Evolutionary conservation across 2,329 filamentous ascomycete genomes (phyloP), one percentile per base, ranked within the genome.

Genomic region (Ophiocordyceps camponoti-floridani): DNA sequence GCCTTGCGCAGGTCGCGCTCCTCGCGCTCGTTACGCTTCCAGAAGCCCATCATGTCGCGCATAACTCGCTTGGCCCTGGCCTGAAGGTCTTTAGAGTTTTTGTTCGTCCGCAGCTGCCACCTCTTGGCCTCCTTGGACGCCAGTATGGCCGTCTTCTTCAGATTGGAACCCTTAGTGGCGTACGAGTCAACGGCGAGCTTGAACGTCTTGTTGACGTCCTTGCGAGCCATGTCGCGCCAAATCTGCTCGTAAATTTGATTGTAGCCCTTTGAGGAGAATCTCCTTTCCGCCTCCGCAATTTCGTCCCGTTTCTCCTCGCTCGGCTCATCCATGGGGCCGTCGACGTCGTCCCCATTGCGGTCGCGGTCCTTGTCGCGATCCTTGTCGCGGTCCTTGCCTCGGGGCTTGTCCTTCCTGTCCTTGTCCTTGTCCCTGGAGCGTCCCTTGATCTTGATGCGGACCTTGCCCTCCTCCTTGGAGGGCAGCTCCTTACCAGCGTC

Each of bases 31-130:
- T 98, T 98, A 46, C 89, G 82, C 66, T 96, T 96, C 91, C 91
- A 98, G 73, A 96, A 98, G 47, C 84, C 79, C 75, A 95, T 91
- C 91, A 98, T 98, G 65, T 98, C 91, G 59, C 91, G 79, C 91
- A 98, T 98, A 47, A 89, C 89, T 52, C 91, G 83, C 71, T 98
- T 98, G 47, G 91, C 91, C 42, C 91, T 79, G 40, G 91, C 91
- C 60, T 96, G 91, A 4, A 94, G 84, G 62, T 98, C 91, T 62
- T 98, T 98, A 61, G 84, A 91, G 58, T 88, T 93, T 72, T 98
- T 96, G 69, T 98, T 98, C 45, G 91, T 98, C 40, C 87, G 83
- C 48, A 93, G 76, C 62, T 98, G 93, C 91, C 91, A 98, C 56
- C 93, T 75, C 57, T 93, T 87, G 45, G 91, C 89, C 65, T 98